These are phyloP conservation scores for Wickerhamomyces chambardii DNA, from an alignment of 805 yeast genomes.

Conservation along the genomic window DNA sequence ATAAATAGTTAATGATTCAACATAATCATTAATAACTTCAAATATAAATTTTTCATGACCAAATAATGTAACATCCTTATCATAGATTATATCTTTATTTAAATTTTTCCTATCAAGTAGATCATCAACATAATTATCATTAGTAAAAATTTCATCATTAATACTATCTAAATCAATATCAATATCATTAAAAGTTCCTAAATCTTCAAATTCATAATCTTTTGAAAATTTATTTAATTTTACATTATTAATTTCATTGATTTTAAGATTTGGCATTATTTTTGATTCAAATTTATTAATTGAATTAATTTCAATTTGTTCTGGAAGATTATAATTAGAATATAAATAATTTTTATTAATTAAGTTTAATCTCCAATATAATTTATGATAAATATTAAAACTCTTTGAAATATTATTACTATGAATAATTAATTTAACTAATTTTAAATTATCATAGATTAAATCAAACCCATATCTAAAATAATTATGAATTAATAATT, in stretches of 20 bases:
- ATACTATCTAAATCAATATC: constrained; percentile 24
- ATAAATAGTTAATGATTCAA: background rate
- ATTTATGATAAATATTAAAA: constrained; percentile 44
- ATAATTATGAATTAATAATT: constrained; percentile 43
- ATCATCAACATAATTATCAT: constrained; percentile 24
- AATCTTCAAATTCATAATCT: background rate
- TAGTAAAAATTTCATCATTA: constrained; percentile 4
- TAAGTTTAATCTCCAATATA: constrained; percentile 27
- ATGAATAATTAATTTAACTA: constrained; percentile 41
- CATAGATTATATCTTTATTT: no score
- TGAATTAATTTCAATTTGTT: background rate
- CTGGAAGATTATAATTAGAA: no score
- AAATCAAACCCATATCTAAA: constrained; percentile 46
- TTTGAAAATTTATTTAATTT: background rate
- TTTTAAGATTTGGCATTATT: no score
- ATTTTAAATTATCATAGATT: constrained; percentile 24
- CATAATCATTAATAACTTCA: background rate
- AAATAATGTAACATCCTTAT: background rate
- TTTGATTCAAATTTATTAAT: no score
- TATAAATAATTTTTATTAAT: no score
- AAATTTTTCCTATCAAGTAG: no score
- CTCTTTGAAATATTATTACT: constrained; percentile 42
- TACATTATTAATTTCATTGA: no score
- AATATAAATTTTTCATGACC: background rate
- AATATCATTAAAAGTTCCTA: constrained; percentile 26